phyloP scores from a whole-genome alignment of 2,329 filamentous ascomycete genomes.

The Botrytis squamosa region DNA sequence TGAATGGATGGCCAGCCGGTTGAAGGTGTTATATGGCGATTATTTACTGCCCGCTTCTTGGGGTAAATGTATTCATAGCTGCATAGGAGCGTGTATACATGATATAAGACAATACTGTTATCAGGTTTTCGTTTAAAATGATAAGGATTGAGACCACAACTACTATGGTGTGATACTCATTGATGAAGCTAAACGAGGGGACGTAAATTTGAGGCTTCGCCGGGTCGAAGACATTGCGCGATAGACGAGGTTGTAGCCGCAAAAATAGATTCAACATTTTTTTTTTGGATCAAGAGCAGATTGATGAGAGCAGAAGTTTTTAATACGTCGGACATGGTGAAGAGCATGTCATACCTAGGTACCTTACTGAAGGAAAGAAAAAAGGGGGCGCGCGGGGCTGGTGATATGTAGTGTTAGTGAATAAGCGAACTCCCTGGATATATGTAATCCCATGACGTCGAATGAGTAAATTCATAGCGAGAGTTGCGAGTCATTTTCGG shows the following conservation, averaged over 20 bases:
- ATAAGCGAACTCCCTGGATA: background rate
- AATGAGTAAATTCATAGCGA: too few relatives aligned
- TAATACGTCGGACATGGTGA: background rate
- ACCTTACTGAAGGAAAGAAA: background rate
- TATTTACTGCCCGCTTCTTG: background rate
- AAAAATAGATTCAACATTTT: too few relatives aligned
- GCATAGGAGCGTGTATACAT: too few relatives aligned
- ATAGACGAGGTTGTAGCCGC: background rate
- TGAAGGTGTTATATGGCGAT: background rate
- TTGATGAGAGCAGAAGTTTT: too few relatives aligned
- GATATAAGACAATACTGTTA: background rate
- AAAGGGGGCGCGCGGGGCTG: too few relatives aligned
- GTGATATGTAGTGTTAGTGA: background rate
- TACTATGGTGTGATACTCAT: background rate
- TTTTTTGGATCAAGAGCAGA: background rate
- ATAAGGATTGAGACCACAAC: background rate
- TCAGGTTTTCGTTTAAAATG: background rate
- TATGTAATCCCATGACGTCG: too few relatives aligned
- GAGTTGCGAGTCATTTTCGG: too few relatives aligned
- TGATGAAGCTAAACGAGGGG: background rate
- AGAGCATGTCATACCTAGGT: background rate
- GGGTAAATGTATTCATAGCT: background rate
- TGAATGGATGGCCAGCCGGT: background rate
- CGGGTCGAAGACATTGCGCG: background rate
- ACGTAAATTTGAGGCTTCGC: background rate